Evolutionary conservation across 2,329 filamentous ascomycete species (phyloP), one percentile per base, ranked within the genome.

Genomic region (Dissoconium aciculare): DNA sequence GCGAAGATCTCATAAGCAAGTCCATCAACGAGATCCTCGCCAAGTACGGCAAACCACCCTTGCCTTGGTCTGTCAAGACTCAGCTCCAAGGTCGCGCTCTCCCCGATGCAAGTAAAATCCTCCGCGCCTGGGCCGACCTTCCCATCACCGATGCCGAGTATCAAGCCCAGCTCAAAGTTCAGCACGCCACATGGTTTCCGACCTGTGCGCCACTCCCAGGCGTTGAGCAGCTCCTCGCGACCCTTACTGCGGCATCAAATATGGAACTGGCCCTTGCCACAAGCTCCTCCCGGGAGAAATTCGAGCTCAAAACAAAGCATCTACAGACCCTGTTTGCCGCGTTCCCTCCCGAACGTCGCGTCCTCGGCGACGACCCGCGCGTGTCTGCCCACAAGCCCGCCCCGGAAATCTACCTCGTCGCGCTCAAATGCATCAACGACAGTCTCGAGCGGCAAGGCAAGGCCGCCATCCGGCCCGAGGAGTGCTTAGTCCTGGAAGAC

Each of bases 401-500:
- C 15, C 85, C 85, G 0, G 84, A 95, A 56, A 94, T 94, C 43
- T 94, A 89, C 55, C 59, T 87, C 8, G 63, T 93, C 1, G 85
- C 85, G 0, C 63, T 95, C 34, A 64, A 78, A 54, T 78, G 73
- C 4, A 76, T 94, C 52, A 94, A 94, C 56, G 19, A 28, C 13
- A 26, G 11, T 13, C n/a, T 12, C 14, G 11, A 12, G 6, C 68
- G 70, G 0, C 56, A 62, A 3, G 71, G 69, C 34, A 57, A 65
- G 38, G 59, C 68, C 32, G 60, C 64, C 26, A 75, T 95, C 40
- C 64, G 52, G 27, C 81, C 83, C 0, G 78, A 80, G 42, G 84
- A 94, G 55, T 94, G 87, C 51, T 64, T 94, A 11, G 87, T 94
- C 0, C 93, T 94, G 46, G 85, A 94, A 57, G 87, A 95, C 56